Evolutionary conservation across 805 yeast species (phyloP).

Genomic region (Debaryomyces castellii): DNA sequence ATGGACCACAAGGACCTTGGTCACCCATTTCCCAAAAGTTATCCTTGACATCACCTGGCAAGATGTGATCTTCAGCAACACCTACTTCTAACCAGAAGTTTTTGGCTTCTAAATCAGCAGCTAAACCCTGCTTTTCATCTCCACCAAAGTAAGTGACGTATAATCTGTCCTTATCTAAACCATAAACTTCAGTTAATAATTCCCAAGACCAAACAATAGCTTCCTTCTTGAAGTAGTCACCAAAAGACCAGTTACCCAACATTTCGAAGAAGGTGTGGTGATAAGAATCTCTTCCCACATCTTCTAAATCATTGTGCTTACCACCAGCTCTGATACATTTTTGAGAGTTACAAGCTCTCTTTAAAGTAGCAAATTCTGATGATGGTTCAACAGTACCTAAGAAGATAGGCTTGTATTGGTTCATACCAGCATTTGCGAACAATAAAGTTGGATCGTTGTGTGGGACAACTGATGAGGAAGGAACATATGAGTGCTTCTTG

Average conservation of each 20-base stretch:
- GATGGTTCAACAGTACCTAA: slow-evolving; percentile 96
- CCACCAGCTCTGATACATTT: slow-evolving; percentile 99
- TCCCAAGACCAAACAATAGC: slow-evolving; percentile 92
- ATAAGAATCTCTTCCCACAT: slow-evolving; percentile 96
- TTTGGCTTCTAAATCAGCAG: slow-evolving; percentile 93
- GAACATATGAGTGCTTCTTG: slow-evolving; percentile 74
- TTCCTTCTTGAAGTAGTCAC: slow-evolving; percentile 96
- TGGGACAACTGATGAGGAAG: slow-evolving; percentile 94
- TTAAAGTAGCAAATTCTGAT: slow-evolving; percentile 77
- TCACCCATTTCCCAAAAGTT: slow-evolving; percentile 99
- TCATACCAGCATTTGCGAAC: slow-evolving; percentile 99
- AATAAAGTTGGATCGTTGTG: slow-evolving; percentile 96
- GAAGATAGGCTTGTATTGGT: slow-evolving; percentile 96
- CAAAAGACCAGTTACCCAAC: slow-evolving; percentile 99
- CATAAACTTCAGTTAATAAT: slow-evolving; percentile 79
- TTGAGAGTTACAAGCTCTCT: slow-evolving; percentile 92
- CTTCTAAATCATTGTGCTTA: slow-evolving; percentile 96
- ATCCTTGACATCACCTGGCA: slow-evolving; percentile 88
- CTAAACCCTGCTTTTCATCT: slow-evolving; percentile 75
- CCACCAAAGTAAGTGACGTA: slow-evolving; percentile 98
- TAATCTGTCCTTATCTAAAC: slow-evolving; percentile 72
- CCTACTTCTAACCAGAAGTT: slow-evolving; percentile 84
- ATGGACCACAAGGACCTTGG: slow-evolving; percentile 99
- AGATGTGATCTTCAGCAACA: slow-evolving; percentile 85
- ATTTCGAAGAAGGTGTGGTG: slow-evolving; percentile 99